Evolutionary conservation across 208 protist genomes (phyloP), one percentile per base, ranked within the genome.

Genomic region (Crithidia brevicula): DNA sequence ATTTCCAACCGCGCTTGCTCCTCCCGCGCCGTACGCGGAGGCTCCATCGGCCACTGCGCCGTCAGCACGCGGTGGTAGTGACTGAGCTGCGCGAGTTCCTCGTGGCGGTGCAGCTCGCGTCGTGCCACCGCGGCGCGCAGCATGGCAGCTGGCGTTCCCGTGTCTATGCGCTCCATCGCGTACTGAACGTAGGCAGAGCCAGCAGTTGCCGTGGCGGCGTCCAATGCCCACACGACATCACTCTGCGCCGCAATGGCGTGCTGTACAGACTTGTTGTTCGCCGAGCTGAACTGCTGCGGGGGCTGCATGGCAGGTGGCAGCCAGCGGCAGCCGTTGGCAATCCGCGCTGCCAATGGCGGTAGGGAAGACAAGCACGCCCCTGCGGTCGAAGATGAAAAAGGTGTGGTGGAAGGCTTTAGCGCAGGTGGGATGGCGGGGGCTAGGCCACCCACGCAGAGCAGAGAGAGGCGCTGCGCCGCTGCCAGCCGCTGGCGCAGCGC

Each of bases 231-330:
- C 27, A 46, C 70, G 23, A 76, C 56, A 28, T 76, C 51, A 27
- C 25, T 47, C 18, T 54, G 43, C 43, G 47, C 58, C 1, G 28
- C 46, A 4, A 60, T 60, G 9, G 67, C 42, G 22, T 43, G 49
- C 59, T 30, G 31, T 22, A 30, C 31, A 22, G 53, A 30, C 38
- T 61, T 59, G 23, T 11, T 57, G 40, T 69, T 46, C 10, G 52
- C 63, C 18, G 72, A 45, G 15, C 67, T 67, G 38, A 87, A 90
- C 33, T 81, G 79, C 23, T 86, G 86, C 8, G 86, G 89, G 4
- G 86, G 89, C 73, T 95, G 89, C 68, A 92, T 54, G 0, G 70
- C 33, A 6, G 72, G 61, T 18, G 86, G 86, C 60, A 93, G 52
- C 89, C 89, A 95, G 36, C 66, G 80, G 25, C 73, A 77, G n/a